A percentile compares a stretch with the other conserved stretches of the same genome.
Evolutionary conservation across 2,329 filamentous ascomycete genomes (phyloP).

Genomic region (Epichloe elymi): DNA sequence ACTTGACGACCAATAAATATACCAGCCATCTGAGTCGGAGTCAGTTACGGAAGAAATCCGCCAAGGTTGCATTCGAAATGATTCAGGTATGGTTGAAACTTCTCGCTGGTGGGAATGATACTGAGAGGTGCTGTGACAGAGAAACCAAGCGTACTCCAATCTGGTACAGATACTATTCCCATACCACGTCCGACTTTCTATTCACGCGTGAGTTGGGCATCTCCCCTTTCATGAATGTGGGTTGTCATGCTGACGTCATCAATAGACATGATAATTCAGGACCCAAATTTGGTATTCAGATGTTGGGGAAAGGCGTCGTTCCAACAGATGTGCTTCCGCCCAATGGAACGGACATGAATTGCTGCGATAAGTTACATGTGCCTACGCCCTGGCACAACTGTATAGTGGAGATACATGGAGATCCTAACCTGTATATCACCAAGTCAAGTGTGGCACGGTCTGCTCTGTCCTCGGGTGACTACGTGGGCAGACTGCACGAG

Average conservation of each 20-base stretch:
- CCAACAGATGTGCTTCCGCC: conserved; percentile 20
- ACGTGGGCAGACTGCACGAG: conserved; percentile 1
- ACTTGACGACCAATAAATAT: conserved; percentile 15
- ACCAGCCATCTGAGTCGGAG: conserved; percentile 15
- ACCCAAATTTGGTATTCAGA: conserved; percentile 28
- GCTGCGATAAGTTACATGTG: conserved; percentile 17
- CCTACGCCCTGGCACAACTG: conserved; percentile 32
- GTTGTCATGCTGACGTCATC: background rate
- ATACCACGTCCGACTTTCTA: conserved; percentile 31
- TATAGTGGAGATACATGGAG: conserved; percentile 17
- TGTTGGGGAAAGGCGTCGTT: conserved; percentile 20
- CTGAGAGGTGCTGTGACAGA: conserved; percentile 6
- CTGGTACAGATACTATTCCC: conserved; percentile 32
- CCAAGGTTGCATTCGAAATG: conserved; percentile 21
- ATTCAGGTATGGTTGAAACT: conserved; percentile 12
- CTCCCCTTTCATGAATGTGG: background rate
- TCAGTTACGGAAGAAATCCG: conserved; percentile 16
- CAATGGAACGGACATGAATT: conserved; percentile 8
- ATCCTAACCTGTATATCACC: conserved; percentile 10
- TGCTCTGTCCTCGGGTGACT: conserved; percentile 6
- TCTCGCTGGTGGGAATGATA: too few relatives aligned
- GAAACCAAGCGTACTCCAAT: conserved; percentile 35
- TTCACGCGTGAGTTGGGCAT: conserved; percentile 25
- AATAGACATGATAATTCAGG: conserved; percentile 23
- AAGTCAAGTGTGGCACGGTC: conserved; percentile 9